Evolutionary conservation across 768 basidiomycete genomes (phyloP).

Genomic region (Mycena galericulata): DNA sequence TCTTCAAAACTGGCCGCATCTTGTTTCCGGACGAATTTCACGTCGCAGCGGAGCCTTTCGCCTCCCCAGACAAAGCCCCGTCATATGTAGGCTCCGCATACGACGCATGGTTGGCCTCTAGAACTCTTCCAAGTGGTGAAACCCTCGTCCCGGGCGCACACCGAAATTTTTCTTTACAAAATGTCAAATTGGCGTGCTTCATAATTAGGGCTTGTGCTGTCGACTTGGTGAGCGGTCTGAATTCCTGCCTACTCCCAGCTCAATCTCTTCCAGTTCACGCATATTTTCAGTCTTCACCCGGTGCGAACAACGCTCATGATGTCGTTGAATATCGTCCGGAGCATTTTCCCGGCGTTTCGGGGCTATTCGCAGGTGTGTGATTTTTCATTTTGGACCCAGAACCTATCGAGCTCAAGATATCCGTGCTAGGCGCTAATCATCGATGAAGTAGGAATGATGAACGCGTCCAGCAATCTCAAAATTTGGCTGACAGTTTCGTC

Average conservation of each 20-base stretch:
- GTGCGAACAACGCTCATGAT: conserved; percentile 79
- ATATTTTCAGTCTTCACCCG: conserved; percentile 69
- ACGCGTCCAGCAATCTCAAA: conserved; percentile 28
- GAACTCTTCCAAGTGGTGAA: conserved; percentile 58
- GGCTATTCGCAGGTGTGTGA: conserved; percentile 78
- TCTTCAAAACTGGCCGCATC: conserved; percentile 49
- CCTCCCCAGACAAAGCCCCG: conserved; percentile 38
- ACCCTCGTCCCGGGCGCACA: conserved; percentile 76
- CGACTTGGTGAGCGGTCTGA: conserved; percentile 59
- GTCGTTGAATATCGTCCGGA: conserved; percentile 75
- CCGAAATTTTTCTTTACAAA: conserved; percentile 68
- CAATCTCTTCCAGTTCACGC: conserved; percentile 48
- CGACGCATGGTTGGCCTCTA: conserved; percentile 71
- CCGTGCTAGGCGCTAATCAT: conserved; percentile 74
- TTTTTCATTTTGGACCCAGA: conserved; percentile 25
- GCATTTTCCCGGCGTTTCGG: conserved; percentile 84
- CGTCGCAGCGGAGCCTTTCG: conserved; percentile 41
- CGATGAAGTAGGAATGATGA: conserved; percentile 70
- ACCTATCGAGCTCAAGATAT: conserved; percentile 39
- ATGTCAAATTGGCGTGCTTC: conserved; percentile 66
- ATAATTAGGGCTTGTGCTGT: conserved; percentile 66
- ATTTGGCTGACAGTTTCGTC: conserved; percentile 34
- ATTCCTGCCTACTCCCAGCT: conserved; percentile 23
- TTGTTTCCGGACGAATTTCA: conserved; percentile 53
- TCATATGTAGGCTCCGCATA: conserved; percentile 50